Percentiles rank a stretch among this genome's conserved stretches.
Evolutionary conservation across 176 grass and related monocot species (phyloP).

Genomic region (Eragrostis nindensis): DNA sequence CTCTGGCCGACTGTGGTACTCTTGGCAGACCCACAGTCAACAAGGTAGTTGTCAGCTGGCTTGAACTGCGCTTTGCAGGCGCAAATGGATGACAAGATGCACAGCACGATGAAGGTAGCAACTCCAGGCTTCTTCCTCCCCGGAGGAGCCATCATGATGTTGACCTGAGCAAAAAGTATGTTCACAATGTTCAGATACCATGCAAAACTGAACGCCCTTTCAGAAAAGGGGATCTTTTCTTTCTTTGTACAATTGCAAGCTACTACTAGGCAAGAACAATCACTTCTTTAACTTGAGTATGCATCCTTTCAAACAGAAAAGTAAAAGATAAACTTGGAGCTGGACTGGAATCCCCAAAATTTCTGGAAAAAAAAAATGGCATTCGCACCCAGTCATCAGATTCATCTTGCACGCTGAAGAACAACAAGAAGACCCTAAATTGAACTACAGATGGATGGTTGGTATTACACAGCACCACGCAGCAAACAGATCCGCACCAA

Average conservation of each 20-base stretch:
- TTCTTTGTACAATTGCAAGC: background rate
- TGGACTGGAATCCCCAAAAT: background rate
- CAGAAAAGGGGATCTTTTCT: background rate
- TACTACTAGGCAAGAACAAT: background rate
- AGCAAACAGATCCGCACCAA: background rate
- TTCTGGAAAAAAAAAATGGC: no score
- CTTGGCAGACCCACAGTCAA: slow-evolving; percentile 76
- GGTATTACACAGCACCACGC: background rate
- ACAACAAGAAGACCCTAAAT: background rate
- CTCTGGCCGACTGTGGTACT: slow-evolving; percentile 67
- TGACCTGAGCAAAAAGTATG: slow-evolving; percentile 54
- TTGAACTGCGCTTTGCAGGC: slow-evolving; percentile 62
- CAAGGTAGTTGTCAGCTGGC: slow-evolving; percentile 77
- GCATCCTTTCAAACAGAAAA: background rate
- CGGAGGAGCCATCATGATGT: slow-evolving; percentile 28
- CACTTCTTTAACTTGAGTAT: background rate
- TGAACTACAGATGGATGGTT: background rate
- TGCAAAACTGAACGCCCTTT: background rate
- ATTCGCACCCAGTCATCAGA: background rate
- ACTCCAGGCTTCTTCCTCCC: slow-evolving; percentile 39
- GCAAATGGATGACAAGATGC: slow-evolving; percentile 48
- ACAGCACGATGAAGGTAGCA: slow-evolving; percentile 37
- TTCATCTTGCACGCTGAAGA: background rate
- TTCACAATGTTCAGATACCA: slow-evolving; percentile 37
- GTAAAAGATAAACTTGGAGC: background rate